Evolutionary conservation across 441 rosid genomes (phyloP).

Genomic region (Aleurites moluccanus): DNA sequence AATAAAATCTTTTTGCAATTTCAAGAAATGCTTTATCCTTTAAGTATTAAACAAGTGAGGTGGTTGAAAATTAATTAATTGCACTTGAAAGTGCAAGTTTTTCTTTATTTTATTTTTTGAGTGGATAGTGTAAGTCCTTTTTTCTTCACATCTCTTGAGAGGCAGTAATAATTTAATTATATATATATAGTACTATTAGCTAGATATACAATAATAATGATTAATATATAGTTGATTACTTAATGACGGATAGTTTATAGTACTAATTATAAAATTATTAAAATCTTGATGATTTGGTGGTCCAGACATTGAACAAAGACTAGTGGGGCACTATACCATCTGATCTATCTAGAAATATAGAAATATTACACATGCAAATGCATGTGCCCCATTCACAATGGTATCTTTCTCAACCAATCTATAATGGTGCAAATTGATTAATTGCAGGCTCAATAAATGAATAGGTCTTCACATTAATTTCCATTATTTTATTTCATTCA

Average conservation of each 20-base stretch:
- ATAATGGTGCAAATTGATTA: not conserved
- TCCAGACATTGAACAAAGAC: conserved; percentile 5
- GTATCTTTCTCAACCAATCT: conserved; percentile 6
- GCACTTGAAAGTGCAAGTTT: not conserved
- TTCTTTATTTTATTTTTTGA: no score
- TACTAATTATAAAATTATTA: not conserved
- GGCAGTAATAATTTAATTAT: not conserved
- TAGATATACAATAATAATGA: no score
- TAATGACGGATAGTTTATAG: not conserved
- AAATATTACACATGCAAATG: not conserved
- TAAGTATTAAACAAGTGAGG: conserved; percentile 7
- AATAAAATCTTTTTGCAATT: conserved; percentile 9
- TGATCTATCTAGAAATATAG: conserved; percentile 2
- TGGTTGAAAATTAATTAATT: not conserved
- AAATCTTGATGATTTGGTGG: conserved; percentile 8
- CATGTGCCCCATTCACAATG: conserved; percentile 5
- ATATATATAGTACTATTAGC: no score
- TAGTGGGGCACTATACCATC: not conserved
- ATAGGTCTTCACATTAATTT: not conserved
- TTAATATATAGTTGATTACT: no score
- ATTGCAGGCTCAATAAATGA: conserved; percentile 4
- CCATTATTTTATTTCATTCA: not conserved
- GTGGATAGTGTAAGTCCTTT: no score
- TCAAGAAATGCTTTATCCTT: conserved; percentile 23
- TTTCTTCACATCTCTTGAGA: not conserved